phyloP scores from a whole-genome alignment of 1,139 yeast genomes.

The Taiozyma sp. region DNA sequence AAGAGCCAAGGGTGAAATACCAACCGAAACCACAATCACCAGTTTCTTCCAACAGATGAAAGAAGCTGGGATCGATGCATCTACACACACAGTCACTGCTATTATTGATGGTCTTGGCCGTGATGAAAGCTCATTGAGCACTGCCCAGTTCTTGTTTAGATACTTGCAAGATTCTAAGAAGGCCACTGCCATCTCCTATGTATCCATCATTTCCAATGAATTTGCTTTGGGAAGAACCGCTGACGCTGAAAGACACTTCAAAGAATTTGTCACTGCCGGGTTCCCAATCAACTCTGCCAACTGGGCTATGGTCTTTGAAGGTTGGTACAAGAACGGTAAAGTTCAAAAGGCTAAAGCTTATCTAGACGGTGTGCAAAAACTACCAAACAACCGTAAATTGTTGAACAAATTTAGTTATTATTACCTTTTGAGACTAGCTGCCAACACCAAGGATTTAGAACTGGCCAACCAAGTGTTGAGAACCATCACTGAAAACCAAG shows the following conservation, averaged over 20 bases:
- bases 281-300: slow-evolving; percentile 37
- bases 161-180: slow-evolving; percentile 34
- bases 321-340: slow-evolving; percentile 36
- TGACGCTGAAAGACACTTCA: slow-evolving; percentile 46
- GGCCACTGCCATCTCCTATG: slow-evolving; percentile 38
- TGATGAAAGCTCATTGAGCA: slow-evolving; percentile 40
- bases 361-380: slow-evolving; percentile 26
- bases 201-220: slow-evolving; percentile 58
- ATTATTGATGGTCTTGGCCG: slow-evolving; percentile 54
- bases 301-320: slow-evolving; percentile 59
- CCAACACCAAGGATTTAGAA: slow-evolving; percentile 30
- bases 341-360: slow-evolving; percentile 37
- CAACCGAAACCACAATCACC: slow-evolving; percentile 35
- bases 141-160: slow-evolving; percentile 50
- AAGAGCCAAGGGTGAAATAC: slow-evolving; percentile 39
- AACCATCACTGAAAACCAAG: slow-evolving; percentile 27
- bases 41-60: slow-evolving; percentile 41
- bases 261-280: slow-evolving; percentile 37
- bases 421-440: slow-evolving; percentile 46
- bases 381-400: slow-evolving; percentile 25
- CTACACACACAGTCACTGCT: slow-evolving; percentile 47
- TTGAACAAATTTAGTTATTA: slow-evolving; percentile 59
- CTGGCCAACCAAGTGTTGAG: slow-evolving; percentile 36
- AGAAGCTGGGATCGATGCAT: slow-evolving; percentile 38
- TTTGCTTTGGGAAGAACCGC: slow-evolving; percentile 43